phyloP scores from a whole-genome alignment of 2,329 filamentous ascomycete species.

The Aspergillus ustus region DNA sequence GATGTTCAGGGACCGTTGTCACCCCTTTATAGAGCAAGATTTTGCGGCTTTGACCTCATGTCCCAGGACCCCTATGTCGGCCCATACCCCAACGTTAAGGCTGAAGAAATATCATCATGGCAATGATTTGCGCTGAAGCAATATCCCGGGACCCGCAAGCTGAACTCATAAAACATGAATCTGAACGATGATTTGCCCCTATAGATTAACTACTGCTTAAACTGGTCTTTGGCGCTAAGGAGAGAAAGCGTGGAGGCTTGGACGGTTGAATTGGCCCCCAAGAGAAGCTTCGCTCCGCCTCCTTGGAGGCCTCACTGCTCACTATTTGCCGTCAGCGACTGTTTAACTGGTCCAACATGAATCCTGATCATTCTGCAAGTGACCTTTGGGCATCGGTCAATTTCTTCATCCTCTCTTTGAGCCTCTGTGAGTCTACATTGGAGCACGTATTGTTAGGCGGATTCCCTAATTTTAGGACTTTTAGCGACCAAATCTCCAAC shows the following conservation, averaged over 20 bases:
- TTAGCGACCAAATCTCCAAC: neutral
- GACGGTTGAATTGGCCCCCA: neutral
- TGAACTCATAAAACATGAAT: neutral
- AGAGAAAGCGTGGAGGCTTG: neutral
- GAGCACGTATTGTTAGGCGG: neutral
- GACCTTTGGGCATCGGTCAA: too few relatives aligned
- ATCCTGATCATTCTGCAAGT: neutral
- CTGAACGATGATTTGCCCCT: neutral
- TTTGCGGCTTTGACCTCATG: neutral
- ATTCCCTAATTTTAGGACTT: neutral
- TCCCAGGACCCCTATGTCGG: neutral
- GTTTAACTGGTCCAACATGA: neutral
- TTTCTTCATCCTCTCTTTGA: neutral
- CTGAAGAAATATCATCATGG: neutral
- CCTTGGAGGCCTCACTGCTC: neutral
- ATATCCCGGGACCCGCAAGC: neutral
- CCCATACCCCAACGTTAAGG: neutral
- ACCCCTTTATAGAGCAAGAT: neutral
- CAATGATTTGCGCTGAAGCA: neutral
- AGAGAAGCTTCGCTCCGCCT: slow-evolving; percentile 9
- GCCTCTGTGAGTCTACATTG: neutral
- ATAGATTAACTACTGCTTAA: neutral
- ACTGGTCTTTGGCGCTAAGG: neutral
- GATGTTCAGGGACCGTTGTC: neutral
- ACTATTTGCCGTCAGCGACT: neutral